Evolutionary conservation across 1,139 yeast genomes (phyloP), one percentile per base, ranked within the genome.

Genomic region (Kodamaea sp.): DNA sequence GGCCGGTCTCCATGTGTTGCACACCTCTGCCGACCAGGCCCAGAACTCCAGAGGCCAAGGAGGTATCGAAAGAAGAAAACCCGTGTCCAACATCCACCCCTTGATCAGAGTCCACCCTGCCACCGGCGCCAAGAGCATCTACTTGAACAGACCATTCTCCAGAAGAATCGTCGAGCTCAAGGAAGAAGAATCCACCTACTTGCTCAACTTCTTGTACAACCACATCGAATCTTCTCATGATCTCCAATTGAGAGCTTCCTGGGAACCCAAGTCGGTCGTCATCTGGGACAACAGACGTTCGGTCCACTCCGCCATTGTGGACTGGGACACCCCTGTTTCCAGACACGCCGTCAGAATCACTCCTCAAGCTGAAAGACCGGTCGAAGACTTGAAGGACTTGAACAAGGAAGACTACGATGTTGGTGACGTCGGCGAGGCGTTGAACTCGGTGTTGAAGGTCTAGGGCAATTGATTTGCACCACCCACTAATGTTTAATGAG

Each of bases 21-120:
- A 55, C 46, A 48, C 59, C 3, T 53, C 59, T 10, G 53, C 50
- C 2, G 56, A 55, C 41, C 61, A 55, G 32, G 60, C 60, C 6
- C 37, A 43, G 27, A 51, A 53, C 47, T 57, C 72, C 10, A 50
- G 62, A 34, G 46, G 41, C 16, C 63, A 57, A 35, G 73, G 73
- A 18, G 73, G 73, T 16, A 52, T 66, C 32, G 70, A 63, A 46
- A 63, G 72, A 56, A 61, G 74, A 51, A 59, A 58, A 38, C 68
- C 73, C 3, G 73, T 64, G 8, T 61, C 66, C 15, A 60, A 63
- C 44, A 63, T 68, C 31, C 84, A 78, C 47, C 83, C 83, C 7
- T 62, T 78, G 45, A 70, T 78, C 29, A 70, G 83, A 54, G 63
- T 68, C 10, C 81, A 77, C 47, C 83, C 83, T 11, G 81, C 70